These are phyloP conservation scores for Scutellaria barbata DNA, from an alignment of 257 asterid species.

Conservation along the genomic window DNA sequence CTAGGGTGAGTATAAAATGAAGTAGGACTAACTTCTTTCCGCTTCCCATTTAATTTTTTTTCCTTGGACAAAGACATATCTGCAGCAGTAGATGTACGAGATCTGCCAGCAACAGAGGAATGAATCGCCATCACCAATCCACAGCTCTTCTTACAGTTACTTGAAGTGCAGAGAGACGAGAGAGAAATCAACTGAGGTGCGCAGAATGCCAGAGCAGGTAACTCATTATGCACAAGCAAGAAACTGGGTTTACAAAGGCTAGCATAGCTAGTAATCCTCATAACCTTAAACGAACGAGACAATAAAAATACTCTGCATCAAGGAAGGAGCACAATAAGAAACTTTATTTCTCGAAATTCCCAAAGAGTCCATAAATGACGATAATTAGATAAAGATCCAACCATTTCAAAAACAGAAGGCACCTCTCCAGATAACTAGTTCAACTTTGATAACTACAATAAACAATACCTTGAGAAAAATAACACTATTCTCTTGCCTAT, in stretches of 20 bases:
- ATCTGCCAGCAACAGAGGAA: slow-evolving; percentile 55
- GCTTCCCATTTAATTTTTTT: slow-evolving; percentile 38
- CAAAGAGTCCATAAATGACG: background rate
- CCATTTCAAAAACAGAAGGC: background rate
- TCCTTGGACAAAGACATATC: slow-evolving; percentile 43
- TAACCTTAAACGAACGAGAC: slow-evolving; percentile 37
- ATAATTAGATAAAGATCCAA: slow-evolving; percentile 7
- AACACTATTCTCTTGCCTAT: background rate
- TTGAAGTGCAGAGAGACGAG: slow-evolving; percentile 44
- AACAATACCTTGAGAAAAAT: background rate
- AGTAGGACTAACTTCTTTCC: slow-evolving; percentile 51
- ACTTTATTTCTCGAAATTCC: slow-evolving; percentile 6
- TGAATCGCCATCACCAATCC: slow-evolving; percentile 51
- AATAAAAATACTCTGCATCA: slow-evolving; percentile 42
- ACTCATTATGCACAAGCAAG: slow-evolving; percentile 57
- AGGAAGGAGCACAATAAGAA: slow-evolving; percentile 23
- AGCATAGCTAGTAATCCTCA: slow-evolving; percentile 62
- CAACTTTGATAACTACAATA: background rate
- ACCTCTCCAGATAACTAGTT: slow-evolving; percentile 5
- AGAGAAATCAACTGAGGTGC: slow-evolving; percentile 43
- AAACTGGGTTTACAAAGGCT: slow-evolving; percentile 64
- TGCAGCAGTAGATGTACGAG: slow-evolving; percentile 41
- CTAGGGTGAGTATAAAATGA: slow-evolving; percentile 84
- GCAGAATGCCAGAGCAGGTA: slow-evolving; percentile 54
- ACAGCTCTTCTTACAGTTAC: slow-evolving; percentile 41